A percentile compares a stretch with the other conserved stretches of the same genome.
Conservation (phyloP, 1,284 basidiomycete genomes). For the Ustilago lituana region DNA sequence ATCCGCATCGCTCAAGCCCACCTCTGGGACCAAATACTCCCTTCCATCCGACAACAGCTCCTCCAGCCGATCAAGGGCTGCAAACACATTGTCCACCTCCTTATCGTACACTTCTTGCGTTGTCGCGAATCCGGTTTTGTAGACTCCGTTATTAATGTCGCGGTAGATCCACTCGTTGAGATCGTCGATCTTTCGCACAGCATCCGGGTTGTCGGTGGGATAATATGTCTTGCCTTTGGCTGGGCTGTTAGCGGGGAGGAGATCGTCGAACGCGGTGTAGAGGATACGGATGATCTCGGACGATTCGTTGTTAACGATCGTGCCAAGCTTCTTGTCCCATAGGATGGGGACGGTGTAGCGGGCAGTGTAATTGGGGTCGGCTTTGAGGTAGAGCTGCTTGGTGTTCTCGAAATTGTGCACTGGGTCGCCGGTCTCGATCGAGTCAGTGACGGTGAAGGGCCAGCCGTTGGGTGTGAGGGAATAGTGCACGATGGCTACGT, state of each 20-base stretch:
- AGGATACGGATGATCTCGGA: slow-evolving; percentile 80
- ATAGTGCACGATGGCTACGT: slow-evolving; percentile 75
- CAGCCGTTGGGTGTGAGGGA: slow-evolving; percentile 84
- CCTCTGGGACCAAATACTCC: slow-evolving; percentile 82
- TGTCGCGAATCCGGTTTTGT: slow-evolving; percentile 81
- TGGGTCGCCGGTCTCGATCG: slow-evolving; percentile 37
- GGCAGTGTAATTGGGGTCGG: slow-evolving; percentile 70
- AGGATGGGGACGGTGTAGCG: slow-evolving; percentile 74
- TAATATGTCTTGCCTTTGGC: slow-evolving; percentile 70
- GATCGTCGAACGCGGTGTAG: slow-evolving; percentile 71
- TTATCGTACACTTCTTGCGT: slow-evolving; percentile 82
- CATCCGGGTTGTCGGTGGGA: slow-evolving; percentile 69
- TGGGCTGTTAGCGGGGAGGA: slow-evolving; percentile 32
- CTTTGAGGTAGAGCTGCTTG: slow-evolving; percentile 76
- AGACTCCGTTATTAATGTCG: slow-evolving; percentile 71
- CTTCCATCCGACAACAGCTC: slow-evolving; percentile 77
- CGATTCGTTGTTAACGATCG: slow-evolving; percentile 81
- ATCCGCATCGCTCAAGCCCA: slow-evolving; percentile 84
- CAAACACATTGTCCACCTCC: slow-evolving; percentile 75
- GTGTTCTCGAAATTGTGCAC: slow-evolving; percentile 66
- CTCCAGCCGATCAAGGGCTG: slow-evolving; percentile 82
- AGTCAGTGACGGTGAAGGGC: slow-evolving; percentile 73
- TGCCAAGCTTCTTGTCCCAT: slow-evolving; percentile 88
- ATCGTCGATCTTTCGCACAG: slow-evolving; percentile 74
- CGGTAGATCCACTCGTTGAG: slow-evolving; percentile 80